Evolutionary conservation across 345 rosid species (phyloP), one percentile per base, ranked within the genome.

Genomic region (Sonneratia caseolaris): DNA sequence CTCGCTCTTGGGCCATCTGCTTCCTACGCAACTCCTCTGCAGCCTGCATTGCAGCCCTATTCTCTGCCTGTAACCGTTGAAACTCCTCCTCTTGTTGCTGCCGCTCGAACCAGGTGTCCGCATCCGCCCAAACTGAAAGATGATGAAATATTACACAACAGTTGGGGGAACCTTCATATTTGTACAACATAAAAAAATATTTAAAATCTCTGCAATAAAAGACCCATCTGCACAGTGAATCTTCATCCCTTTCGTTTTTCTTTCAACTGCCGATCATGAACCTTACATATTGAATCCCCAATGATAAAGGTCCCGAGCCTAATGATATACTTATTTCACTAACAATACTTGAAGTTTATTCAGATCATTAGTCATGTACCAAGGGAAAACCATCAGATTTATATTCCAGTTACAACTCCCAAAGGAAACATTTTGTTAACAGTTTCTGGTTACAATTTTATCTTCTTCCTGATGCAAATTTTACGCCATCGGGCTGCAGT

Each of bases 101-200:
- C 77, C 97, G 70, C 78, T 95, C 98, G 51, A 92, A 92, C 99
- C 99, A 95, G 15, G 99, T 95, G 69, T 95, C 99, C 55, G 98
- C 99, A 73, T 92, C 99, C 64, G 96, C 97, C 98, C 99, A 95
- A 67, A 92, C 99, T 95, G 93, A 53, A 72, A 42, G 43, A 70
- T 47, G 32, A 37, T 19, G 59, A 47, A 47, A 47, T 13, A 74
- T 74, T 43, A 27, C 43, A 36, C 51, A 37, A 2, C 66, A 27
- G 55, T 75, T 57, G 73, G 27, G 51, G 24, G 48, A 68, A 35
- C 36, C 35, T 16, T 8, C 27, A 62, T 7, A 9, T 14, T 22
- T n/a, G 35, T 57, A n/a, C 35, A n/a, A 8, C 32, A 18, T 7
- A 7, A 57, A 57, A 8, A 57, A 22, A 4, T 6, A 57, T 0